Conservation (phyloP, 352 stramenopile genomes). For the Phytopythium vexans region DNA sequence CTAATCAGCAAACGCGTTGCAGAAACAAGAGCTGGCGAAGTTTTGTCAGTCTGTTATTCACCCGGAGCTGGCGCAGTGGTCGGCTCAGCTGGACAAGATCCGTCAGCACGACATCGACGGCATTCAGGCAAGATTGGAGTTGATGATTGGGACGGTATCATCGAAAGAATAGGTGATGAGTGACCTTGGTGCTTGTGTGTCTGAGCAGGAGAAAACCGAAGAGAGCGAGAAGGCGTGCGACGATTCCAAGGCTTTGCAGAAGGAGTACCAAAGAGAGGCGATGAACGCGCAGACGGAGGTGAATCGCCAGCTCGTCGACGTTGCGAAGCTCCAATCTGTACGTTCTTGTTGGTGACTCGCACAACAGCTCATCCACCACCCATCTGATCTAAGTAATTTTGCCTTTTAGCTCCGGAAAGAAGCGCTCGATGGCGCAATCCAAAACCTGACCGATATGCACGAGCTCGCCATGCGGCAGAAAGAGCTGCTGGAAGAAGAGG, state of each 20-base stretch:
- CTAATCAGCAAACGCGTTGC: not conserved
- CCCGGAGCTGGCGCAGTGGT: slow-evolving; percentile 45
- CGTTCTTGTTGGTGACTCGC: slow-evolving; percentile 3
- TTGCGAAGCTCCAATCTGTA: slow-evolving; percentile 64
- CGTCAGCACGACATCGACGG: slow-evolving; percentile 49
- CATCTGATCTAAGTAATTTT: not conserved
- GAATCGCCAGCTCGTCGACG: slow-evolving; percentile 63
- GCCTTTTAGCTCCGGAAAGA: slow-evolving; percentile 59
- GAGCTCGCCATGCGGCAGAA: slow-evolving; percentile 63
- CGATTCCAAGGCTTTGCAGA: slow-evolving; percentile 52
- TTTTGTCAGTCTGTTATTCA: slow-evolving; percentile 65
- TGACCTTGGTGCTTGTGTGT: no score
- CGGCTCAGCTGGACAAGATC: slow-evolving; percentile 57
- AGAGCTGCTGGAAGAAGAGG: slow-evolving; percentile 68
- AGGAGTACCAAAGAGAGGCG: slow-evolving; percentile 51
- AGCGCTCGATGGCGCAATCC: slow-evolving; percentile 58
- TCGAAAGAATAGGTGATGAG: not conserved
- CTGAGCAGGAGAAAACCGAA: slow-evolving; percentile 36
- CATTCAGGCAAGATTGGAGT: slow-evolving; percentile 25
- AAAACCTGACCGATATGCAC: slow-evolving; percentile 66
- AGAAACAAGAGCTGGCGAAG: slow-evolving; percentile 65
- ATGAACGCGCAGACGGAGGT: slow-evolving; percentile 55
- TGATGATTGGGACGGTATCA: not conserved
- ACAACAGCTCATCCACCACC: not conserved
- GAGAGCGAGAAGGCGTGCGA: slow-evolving; percentile 56